Base-by-base conservation (phyloP, 306 rosid species). In the Prinsepia uniflora region DNA sequence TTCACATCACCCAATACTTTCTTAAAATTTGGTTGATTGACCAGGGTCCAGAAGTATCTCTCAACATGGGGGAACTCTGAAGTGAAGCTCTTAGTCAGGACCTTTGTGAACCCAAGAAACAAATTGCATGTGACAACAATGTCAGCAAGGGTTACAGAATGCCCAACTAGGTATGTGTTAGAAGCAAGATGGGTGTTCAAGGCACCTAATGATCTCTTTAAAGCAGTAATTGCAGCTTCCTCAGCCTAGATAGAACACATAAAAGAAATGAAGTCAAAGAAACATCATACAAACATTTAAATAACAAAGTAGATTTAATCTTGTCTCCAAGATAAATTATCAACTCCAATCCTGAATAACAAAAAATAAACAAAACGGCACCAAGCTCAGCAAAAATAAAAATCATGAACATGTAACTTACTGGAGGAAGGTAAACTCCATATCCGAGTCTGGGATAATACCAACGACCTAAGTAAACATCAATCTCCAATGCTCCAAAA, bases 41-140 rank as follows among this genome's bases (percentile, higher is more conserved):
- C 94, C 89, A 90, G 49, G 53, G 98, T 93, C 98, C 97, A 90
- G 60, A 93, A 93, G 85, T 90, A 87, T 77, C 98, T 84, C 78
- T 93, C 98, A 49, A 90, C 96, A 55, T 89, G 95, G 71, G 95
- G 96, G 69, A 89, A 92, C 84, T 87, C 96, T 6, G 92, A 83
- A 66, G 98, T 83, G 86, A 86, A 80, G 78, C 84, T 92, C 84
- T 89, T 87, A 1, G 88, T 75, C 63, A 87, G 34, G 49, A 86
- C 14, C 5, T 0, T 10, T 9, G 73, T 5, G 79, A 84, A 84
- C 41, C 98, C 96, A 0, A 17, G 0, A 22, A 15, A 71, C 81
- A 92, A 77, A 71, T 79, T 84, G 81, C 86, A 73, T 4, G 82
- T 85, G 65, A 72, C 1, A 24, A 89, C 30, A 36, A 92, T 86